phyloP scores from a whole-genome alignment of 305 asterid species.

The Euphrasia arctica region DNA sequence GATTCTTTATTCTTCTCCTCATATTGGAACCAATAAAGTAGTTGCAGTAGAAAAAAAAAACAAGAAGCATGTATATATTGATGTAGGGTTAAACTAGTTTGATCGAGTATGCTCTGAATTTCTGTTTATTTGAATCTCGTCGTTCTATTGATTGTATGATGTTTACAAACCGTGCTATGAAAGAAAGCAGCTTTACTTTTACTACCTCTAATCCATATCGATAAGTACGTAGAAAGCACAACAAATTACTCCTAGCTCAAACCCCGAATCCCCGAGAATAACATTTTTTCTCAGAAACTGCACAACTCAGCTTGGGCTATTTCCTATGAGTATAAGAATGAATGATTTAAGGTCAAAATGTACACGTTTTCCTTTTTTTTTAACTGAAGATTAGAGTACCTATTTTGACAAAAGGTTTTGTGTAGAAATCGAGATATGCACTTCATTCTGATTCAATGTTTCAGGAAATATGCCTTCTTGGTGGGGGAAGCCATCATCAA shows the following conservation, averaged over 20 bases:
- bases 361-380: neutral
- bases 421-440: neutral
- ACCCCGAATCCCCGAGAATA: too few species aligned
- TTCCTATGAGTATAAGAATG: constrained; percentile 12
- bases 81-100: constrained; percentile 22
- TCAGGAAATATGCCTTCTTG: constrained; percentile 87
- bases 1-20: neutral
- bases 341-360: neutral
- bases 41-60: constrained; percentile 5
- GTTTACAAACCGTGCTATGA: too few species aligned
- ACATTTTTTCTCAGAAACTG: too few species aligned
- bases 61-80: constrained; percentile 1
- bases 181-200: neutral
- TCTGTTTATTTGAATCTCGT: neutral
- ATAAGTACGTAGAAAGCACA: neutral
- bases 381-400: constrained; percentile 14
- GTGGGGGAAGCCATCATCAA: constrained; percentile 90
- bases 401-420: neutral
- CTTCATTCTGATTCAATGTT: neutral
- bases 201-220: too few species aligned
- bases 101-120: constrained; percentile 14
- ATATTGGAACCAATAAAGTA: neutral
- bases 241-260: neutral
- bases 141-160: too few species aligned
- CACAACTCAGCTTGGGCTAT: too few species aligned